These are phyloP conservation scores for Eimeria brunetti DNA, from an alignment of 169 alveolate genomes.

Conservation along the genomic window DNA sequence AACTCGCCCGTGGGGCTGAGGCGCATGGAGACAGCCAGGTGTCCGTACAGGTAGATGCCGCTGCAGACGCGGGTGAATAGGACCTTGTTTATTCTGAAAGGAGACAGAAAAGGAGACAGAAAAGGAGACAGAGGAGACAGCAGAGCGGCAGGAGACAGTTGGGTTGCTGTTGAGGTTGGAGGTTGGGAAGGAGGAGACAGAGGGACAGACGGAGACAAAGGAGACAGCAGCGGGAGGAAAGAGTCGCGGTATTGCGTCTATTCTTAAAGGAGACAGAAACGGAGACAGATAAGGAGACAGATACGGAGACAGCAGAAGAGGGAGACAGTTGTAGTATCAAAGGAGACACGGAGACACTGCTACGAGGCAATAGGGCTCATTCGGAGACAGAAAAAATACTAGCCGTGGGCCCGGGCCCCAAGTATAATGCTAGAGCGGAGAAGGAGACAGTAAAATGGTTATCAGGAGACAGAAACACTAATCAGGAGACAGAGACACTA, in stretches of 20 bases:
- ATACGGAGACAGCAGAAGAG: too few species aligned
- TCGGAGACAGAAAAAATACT: neutral
- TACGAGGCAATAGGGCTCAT: too few species aligned
- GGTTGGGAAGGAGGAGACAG: neutral
- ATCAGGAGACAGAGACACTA: neutral
- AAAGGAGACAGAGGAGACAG: neutral
- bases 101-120: slow-evolving; percentile 7
- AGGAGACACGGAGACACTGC: neutral
- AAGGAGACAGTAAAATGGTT: too few species aligned
- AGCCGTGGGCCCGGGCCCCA: too few species aligned
- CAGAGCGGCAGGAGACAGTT: neutral
- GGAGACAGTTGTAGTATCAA: too few species aligned
- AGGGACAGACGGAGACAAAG: neutral
- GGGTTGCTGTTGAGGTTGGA: too few species aligned
- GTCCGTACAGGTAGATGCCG: slow-evolving; percentile 64
- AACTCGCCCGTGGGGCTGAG: slow-evolving; percentile 53
- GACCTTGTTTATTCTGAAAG: slow-evolving; percentile 35
- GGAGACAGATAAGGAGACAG: neutral
- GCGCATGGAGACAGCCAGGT: slow-evolving; percentile 35
- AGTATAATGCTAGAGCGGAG: too few species aligned
- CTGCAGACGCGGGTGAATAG: slow-evolving; percentile 47
- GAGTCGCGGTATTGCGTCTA: too few species aligned
- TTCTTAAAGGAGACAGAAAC: neutral
- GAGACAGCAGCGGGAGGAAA: neutral
- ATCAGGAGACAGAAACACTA: too few species aligned